Conservation (phyloP, 176 grass and related monocot species). For the Metroxylon sagu region DNA sequence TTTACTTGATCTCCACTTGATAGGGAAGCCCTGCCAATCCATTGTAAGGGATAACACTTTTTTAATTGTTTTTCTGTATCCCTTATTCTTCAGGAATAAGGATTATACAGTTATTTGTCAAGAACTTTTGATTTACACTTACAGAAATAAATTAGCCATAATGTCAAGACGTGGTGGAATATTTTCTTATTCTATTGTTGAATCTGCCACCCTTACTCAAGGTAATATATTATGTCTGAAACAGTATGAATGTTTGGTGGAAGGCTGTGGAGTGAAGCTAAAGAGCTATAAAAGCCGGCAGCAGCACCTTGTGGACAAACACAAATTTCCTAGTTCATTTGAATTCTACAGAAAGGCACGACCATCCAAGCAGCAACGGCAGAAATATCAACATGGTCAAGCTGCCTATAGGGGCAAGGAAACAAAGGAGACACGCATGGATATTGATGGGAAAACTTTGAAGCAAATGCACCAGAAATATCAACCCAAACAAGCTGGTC, state of each 20-base stretch:
- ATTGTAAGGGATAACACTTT: too few species aligned
- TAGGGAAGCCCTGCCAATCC: too few species aligned
- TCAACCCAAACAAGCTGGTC: constrained; percentile 25
- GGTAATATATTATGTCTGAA: background rate
- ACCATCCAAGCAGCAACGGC: constrained; percentile 55
- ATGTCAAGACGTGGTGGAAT: too few species aligned
- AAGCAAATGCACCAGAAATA: constrained; percentile 23
- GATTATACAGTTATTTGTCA: too few species aligned
- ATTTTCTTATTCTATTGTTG: too few species aligned
- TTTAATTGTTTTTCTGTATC: too few species aligned
- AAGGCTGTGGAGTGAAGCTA: constrained; percentile 68
- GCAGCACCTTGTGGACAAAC: constrained; percentile 81
- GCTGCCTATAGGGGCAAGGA: constrained; percentile 25
- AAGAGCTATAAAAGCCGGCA: constrained; percentile 80
- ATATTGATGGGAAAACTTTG: constrained; percentile 37
- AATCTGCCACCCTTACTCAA: too few species aligned
- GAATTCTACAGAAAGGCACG: constrained; percentile 80
- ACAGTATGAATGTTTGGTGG: constrained; percentile 94
- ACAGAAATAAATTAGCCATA: too few species aligned
- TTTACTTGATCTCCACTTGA: too few species aligned
- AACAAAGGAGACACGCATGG: constrained; percentile 33
- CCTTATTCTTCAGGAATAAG: too few species aligned
- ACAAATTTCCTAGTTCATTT: constrained; percentile 71
- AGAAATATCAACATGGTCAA: constrained; percentile 48
- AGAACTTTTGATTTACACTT: too few species aligned